Evolutionary conservation across 140 eudicot species (phyloP).

Genomic region (Oenanthe javanica): DNA sequence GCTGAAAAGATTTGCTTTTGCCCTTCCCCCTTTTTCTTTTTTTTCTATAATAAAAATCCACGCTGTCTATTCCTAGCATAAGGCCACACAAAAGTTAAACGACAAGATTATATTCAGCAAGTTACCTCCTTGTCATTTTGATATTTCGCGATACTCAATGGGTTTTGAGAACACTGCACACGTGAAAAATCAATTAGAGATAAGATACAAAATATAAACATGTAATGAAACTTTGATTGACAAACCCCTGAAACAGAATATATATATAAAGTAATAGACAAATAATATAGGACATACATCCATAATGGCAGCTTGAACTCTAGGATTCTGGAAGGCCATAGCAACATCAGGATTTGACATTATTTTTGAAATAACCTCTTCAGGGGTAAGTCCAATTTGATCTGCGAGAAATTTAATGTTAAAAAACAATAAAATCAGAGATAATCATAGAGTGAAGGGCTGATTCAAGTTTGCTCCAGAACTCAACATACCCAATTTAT

Average conservation of each 20-base stretch:
- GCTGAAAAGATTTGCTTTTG: not conserved
- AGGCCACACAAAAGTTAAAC: not conserved
- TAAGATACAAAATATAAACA: not conserved
- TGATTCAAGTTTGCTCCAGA: not conserved
- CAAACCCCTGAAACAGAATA: not conserved
- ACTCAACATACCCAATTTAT: not conserved
- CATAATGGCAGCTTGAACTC: slow-evolving; percentile 98
- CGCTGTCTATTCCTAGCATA: not conserved
- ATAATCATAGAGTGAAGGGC: not conserved
- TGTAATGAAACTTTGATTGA: not conserved
- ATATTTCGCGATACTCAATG: slow-evolving; percentile 81
- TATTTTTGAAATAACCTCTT: slow-evolving; percentile 88
- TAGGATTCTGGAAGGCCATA: slow-evolving; percentile 92
- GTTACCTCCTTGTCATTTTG: slow-evolving; percentile 98
- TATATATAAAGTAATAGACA: not conserved
- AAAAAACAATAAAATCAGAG: not conserved
- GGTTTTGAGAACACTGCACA: slow-evolving; percentile 93
- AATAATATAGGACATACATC: slow-evolving; percentile 46
- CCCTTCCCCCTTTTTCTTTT: not conserved
- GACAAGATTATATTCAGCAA: not conserved
- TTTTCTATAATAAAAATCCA: not conserved
- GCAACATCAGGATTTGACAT: slow-evolving; percentile 99
- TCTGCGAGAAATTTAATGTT: slow-evolving; percentile 31
- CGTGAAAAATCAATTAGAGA: slow-evolving; percentile 11
- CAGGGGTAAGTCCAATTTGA: slow-evolving; percentile 92